Base-by-base conservation (phyloP, 176 grass and related monocot genomes). In the Carex pumila region DNA sequence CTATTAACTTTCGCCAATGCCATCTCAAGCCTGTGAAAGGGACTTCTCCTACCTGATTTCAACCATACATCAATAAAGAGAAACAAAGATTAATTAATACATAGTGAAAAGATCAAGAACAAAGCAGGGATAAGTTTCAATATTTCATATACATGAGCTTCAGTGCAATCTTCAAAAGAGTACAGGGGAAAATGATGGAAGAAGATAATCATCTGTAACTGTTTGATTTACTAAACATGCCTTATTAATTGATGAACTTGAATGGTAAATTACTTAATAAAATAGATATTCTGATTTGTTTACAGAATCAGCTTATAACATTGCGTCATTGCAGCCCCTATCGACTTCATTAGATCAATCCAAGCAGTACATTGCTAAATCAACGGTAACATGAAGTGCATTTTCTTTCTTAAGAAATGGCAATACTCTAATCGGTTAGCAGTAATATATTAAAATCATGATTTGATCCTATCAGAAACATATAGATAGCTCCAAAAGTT, bases 1-100 rank as follows among this genome's bases (percentile, higher is more conserved):
- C 55, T 8, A 18, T 60, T 57, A 34, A 81, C 34, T 61, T 17
- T 81, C 19, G 78, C 78, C 53, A 81, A 60, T 39, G 78, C 78
- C 78, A 81, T 81, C 29, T 81, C 78, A 80, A 80, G 58, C 56
- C 55, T 50, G 15, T 18, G 53, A 60, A 34, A 57, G 60, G 52
- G 61, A 10, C 10, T 76, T 32, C 49, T 59, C 15, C 2, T 80
- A 61, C 78, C 78, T 80, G 56, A 39, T 59, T 80, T 45, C 32
- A 56, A 34, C 17, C 32, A 81, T 4, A 63, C 31, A 79, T 79
- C 7, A 56, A 32, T 52, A 30, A 54, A 55, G 74, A 79, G 67
- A 71, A 45, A 45, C 2, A 62, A 21, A 21, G 68, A 10, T 71
- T 19, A 71, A n/a, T n/a, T 11, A 71, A 71, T 71, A 71, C 34